Evolutionary conservation across 441 rosid genomes (phyloP).

Genomic region (Populus hybrid): DNA sequence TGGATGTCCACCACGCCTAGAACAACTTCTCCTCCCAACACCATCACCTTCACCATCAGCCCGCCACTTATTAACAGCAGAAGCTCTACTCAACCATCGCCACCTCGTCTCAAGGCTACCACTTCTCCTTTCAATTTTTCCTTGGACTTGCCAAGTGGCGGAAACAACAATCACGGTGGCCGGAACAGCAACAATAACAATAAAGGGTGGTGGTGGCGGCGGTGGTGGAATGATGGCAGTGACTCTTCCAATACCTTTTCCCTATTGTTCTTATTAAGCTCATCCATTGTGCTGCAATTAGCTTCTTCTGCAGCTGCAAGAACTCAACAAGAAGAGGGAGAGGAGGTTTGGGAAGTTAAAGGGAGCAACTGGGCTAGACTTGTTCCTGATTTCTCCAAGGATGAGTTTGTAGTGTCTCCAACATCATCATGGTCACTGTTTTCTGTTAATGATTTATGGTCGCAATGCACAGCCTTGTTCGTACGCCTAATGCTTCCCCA

Average conservation of each 20-base stretch:
- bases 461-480: constrained; percentile 43
- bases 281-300: constrained; percentile 35
- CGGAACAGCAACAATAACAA: constrained; percentile 30
- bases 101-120: not conserved
- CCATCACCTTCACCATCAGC: not conserved
- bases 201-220: constrained; percentile 31
- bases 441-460: constrained; percentile 25
- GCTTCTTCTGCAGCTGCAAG: constrained; percentile 46
- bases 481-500: constrained; percentile 73
- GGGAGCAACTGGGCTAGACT: constrained; percentile 68
- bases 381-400: constrained; percentile 47
- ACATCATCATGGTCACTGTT: constrained; percentile 4
- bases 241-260: constrained; percentile 25
- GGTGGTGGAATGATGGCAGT: constrained; percentile 40
- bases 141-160: constrained; percentile 8
- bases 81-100: not conserved
- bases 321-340: constrained; percentile 24
- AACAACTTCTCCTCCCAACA: not conserved
- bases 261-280: constrained; percentile 31
- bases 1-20: constrained; percentile 6
- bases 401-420: constrained; percentile 45
- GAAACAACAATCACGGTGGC: constrained; percentile 23
- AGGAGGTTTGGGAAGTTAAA: constrained; percentile 67
- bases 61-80: too few relatives aligned
- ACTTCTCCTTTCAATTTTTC: constrained; percentile 11